A percentile compares a stretch with the other conserved stretches of the same genome.
Conservation (phyloP, 129 eudicot genomes). For the Pulicaria dysenterica region DNA sequence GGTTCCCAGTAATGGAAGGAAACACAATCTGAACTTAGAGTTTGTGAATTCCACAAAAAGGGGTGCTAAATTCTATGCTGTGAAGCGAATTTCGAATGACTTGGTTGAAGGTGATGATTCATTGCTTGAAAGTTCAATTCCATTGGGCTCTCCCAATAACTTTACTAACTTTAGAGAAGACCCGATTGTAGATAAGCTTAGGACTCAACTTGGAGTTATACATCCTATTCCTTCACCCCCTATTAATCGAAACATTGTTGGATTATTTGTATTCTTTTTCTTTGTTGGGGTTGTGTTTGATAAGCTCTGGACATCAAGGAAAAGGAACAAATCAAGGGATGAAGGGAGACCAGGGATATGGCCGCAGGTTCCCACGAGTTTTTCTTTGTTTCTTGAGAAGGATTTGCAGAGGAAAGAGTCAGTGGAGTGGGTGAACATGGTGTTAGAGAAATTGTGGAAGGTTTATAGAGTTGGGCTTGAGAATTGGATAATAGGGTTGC, state of each 20-base stretch:
- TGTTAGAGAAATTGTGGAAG: constrained; percentile 94
- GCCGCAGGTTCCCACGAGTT: constrained; percentile 69
- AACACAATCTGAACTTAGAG: constrained; percentile 28
- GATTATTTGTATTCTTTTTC: constrained; percentile 87
- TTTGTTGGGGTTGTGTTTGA: constrained; percentile 91
- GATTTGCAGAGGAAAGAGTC: constrained; percentile 98
- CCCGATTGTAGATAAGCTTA: constrained; percentile 90
- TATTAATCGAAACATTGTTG: constrained; percentile 65
- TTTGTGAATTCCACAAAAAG: constrained; percentile 43
- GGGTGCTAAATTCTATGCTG: constrained; percentile 48
- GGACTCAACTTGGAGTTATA: constrained; percentile 86
- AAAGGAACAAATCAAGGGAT: constrained; percentile 44
- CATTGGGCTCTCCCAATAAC: constrained; percentile 39
- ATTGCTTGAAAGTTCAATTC: constrained; percentile 33
- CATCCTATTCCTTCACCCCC: constrained; percentile 96
- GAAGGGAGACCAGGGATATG: constrained; percentile 51
- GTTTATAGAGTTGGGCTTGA: constrained; percentile 91
- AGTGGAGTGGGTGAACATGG: constrained; percentile 99
- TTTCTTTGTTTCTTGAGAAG: constrained; percentile 81
- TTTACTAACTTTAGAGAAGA: constrained; percentile 69
- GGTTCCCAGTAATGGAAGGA: constrained; percentile 40
- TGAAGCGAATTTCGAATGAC: constrained; percentile 47
- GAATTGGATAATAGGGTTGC: constrained; percentile 84
- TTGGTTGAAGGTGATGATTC: constrained; percentile 41
- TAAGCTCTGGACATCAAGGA: constrained; percentile 76